These are phyloP conservation scores for Blumeria graminis DNA, from an alignment of 2,329 filamentous ascomycete genomes.

Conservation along the genomic window DNA sequence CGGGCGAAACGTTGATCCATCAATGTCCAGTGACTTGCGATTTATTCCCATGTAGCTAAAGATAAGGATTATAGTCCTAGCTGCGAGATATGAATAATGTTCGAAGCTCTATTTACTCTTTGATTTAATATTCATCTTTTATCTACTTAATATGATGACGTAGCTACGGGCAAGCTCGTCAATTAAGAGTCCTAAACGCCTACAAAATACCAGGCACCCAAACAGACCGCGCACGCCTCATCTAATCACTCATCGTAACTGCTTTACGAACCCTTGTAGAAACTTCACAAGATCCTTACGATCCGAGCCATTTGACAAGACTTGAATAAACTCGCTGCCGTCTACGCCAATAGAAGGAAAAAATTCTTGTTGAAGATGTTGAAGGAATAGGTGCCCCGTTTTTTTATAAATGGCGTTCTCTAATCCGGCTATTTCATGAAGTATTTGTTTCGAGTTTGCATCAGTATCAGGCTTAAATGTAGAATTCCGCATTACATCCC, in stretches of 20 bases:
- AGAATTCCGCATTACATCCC: constrained; percentile 61
- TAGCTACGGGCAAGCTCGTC: no score
- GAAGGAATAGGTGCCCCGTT: constrained; percentile 60
- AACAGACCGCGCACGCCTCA: no score
- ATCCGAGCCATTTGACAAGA: constrained; percentile 32
- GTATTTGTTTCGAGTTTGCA: constrained; percentile 67
- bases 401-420: constrained; percentile 83
- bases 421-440: constrained; percentile 65
- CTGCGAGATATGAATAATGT: no score
- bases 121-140: no score
- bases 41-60: no score
- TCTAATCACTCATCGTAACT: neutral
- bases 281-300: constrained; percentile 40
- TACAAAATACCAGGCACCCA: no score
- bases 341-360: constrained; percentile 41
- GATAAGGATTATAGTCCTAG: no score
- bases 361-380: constrained; percentile 37
- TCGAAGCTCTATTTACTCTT: no score
- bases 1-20: no score
- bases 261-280: constrained; percentile 30
- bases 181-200: no score
- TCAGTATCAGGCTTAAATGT: constrained; percentile 59
- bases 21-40: no score
- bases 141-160: no score
- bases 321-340: constrained; percentile 32